Conservation (phyloP, 495 filamentous ascomycete genomes). For the Astrothelium subdiscretum region DNA sequence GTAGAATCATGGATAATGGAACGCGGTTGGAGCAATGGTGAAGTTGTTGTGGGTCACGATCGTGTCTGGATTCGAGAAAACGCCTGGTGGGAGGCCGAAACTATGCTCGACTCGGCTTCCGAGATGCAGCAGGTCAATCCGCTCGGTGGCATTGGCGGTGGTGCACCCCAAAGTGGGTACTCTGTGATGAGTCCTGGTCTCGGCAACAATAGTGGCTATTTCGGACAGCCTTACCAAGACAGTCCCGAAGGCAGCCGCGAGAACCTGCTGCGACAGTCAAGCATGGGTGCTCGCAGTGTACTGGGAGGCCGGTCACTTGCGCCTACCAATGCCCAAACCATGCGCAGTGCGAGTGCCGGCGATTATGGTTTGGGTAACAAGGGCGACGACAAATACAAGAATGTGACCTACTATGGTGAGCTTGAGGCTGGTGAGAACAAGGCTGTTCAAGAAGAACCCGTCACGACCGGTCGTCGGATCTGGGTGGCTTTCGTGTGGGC, state of each 20-base stretch:
- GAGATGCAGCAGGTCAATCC: conserved; percentile 36
- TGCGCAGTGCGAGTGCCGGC: conserved; percentile 39
- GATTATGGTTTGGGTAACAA: conserved; percentile 82
- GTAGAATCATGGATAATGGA: conserved; percentile 93
- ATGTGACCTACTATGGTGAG: conserved; percentile 54
- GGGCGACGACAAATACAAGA: conserved; percentile 66
- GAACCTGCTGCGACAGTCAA: conserved; percentile 54
- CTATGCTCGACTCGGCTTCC: conserved; percentile 69
- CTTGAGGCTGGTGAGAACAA: conserved; percentile 64
- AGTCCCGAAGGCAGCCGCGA: conserved; percentile 58
- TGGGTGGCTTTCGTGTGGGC: conserved; percentile 81
- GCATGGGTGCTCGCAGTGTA: conserved; percentile 44
- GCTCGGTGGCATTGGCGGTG: conserved; percentile 35
- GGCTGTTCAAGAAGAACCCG: conserved; percentile 58
- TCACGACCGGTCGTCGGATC: conserved; percentile 48
- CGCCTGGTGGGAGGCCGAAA: conserved; percentile 97
- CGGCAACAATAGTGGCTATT: conserved; percentile 62
- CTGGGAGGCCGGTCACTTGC: conserved; percentile 58
- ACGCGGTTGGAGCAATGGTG: conserved; percentile 95
- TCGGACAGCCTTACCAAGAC: conserved; percentile 46
- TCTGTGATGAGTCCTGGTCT: conserved; percentile 36
- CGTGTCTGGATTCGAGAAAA: conserved; percentile 91
- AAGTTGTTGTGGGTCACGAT: conserved; percentile 80
- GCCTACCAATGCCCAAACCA: conserved; percentile 56
- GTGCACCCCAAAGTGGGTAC: conserved; percentile 51